A percentile compares a stretch with the other conserved stretches of the same genome.
Evolutionary conservation across 305 asterid genomes (phyloP).

Genomic region (Fraxinus sp.): DNA sequence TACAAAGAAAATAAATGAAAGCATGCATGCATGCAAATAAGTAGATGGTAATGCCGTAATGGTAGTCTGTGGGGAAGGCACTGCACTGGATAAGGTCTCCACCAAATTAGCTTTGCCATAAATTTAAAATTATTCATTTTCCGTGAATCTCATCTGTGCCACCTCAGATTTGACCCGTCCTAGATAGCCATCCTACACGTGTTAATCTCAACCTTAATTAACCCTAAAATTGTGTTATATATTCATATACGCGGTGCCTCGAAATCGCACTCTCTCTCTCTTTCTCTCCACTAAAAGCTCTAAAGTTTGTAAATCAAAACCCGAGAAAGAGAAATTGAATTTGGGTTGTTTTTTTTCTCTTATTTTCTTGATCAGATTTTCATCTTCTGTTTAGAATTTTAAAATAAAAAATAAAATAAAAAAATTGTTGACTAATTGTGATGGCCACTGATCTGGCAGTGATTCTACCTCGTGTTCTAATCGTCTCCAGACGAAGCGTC

Average conservation of each 20-base stretch:
- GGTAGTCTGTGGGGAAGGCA: not conserved
- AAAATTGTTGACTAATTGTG: not conserved
- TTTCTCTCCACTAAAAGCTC: not conserved
- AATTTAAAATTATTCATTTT: too few species aligned
- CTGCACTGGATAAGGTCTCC: conserved; percentile 37
- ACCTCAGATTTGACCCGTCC: conserved; percentile 40
- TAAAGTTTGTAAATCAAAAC: not conserved
- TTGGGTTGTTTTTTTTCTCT: not conserved
- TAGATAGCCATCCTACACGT: conserved; percentile 25
- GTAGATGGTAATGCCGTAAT: not conserved
- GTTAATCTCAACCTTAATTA: not conserved
- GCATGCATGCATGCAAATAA: conserved; percentile 21
- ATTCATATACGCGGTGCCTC: conserved; percentile 37
- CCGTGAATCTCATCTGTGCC: conserved; percentile 3
- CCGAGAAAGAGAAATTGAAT: not conserved
- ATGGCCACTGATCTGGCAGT: conserved; percentile 65
- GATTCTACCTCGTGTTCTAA: conserved; percentile 74
- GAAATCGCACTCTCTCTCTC: not conserved
- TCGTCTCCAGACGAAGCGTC: conserved; percentile 74
- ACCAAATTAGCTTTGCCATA: conserved; percentile 23
- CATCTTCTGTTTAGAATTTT: not conserved
- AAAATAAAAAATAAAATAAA: too few species aligned
- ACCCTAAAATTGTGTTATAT: not conserved
- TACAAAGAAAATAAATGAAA: not conserved
- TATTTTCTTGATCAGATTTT: not conserved